Base-by-base conservation (phyloP, 2,329 filamentous ascomycete species). In the Xylaria digitata region DNA sequence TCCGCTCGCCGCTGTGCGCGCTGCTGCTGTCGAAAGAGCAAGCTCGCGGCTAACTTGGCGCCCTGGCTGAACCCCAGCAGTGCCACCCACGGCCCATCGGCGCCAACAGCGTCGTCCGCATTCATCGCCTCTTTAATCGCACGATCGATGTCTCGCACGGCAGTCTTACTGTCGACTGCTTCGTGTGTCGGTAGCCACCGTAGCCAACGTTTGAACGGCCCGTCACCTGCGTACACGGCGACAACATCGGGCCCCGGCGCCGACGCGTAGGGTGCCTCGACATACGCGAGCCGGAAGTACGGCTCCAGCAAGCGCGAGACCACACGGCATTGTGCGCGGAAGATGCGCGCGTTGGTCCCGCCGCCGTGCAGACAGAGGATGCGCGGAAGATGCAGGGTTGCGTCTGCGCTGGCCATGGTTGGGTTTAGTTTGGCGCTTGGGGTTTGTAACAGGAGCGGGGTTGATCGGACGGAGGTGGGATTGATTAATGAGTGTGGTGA, bases 351-450 rank as follows among this genome's bases (percentile, higher is more conserved):
- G 74, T 91, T 93, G 70, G 90, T 88, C 67, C 92, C 92, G 73
- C 91, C 92, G 76, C 92, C 92, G 78, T 94, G 92, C n/a, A 94
- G 87, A 79, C 91, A 94, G 72, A 94, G 89, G 71, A 94, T 88
- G 66, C 91, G 89, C 2, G 91, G 91, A 32, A 84, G 81, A 65
- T 77, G 65, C 57, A 74, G 62, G 32, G 73, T 76, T 43, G 66
- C 15, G 56, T 72, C 71, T 26, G 37, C 23, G 57, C 42, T 53
- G 15, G 46, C 43, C 65, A 67, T 69, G 50, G 48, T 57, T 40
- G 37, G 37, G 11, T 52, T 32, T 32, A 30, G 43, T 63, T 48
- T 46, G 42, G 19, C 13, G 53, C 40, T 21, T n/a, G 50, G 55
- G 37, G 37, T 48, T 43, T 32, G 34, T 21, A 30, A n/a, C 34